These are phyloP conservation scores for Silene vulgaris DNA, from an alignment of 179 eudicot genomes.

Conservation along the genomic window DNA sequence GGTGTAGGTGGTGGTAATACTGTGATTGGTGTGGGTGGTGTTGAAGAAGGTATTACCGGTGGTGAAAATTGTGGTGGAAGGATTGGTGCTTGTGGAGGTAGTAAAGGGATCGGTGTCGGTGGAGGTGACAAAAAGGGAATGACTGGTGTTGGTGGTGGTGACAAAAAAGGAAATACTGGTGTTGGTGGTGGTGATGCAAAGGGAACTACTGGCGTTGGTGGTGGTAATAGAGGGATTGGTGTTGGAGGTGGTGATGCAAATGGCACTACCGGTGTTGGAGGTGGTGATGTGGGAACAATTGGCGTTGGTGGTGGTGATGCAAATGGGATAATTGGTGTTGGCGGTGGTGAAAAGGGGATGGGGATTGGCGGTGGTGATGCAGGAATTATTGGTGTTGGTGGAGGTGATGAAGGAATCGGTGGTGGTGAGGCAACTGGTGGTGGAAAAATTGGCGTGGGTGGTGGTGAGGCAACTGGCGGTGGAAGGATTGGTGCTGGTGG, in stretches of 20 bases:
- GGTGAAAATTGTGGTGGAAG: conserved; percentile 20
- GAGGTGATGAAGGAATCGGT: neutral
- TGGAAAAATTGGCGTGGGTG: conserved; percentile 22
- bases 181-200: conserved; percentile 17
- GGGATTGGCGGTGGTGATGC: neutral
- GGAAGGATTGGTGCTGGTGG: neutral
- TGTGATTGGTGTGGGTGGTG: conserved; percentile 19
- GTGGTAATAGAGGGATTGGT: conserved; percentile 13
- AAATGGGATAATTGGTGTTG: conserved; percentile 15
- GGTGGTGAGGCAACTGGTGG: conserved; percentile 17
- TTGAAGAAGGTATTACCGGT: conserved; percentile 17
- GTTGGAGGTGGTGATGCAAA: conserved; percentile 16
- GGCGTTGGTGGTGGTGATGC: conserved; percentile 22
- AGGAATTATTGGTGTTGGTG: neutral
- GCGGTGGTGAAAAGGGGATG: conserved; percentile 12
- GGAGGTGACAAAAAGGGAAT: conserved; percentile 21
- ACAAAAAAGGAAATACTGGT: conserved; percentile 10
- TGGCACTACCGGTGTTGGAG: conserved; percentile 6
- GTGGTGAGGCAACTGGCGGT: conserved; percentile 18
- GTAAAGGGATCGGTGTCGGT: conserved; percentile 13
- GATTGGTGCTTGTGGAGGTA: conserved; percentile 17
- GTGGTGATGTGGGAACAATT: conserved; percentile 6
- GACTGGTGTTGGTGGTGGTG: conserved; percentile 17
- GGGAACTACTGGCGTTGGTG: conserved; percentile 1
- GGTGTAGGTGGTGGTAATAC: conserved; percentile 14